Evolutionary conservation across 306 rosid genomes (phyloP).

Genomic region (Dryas alaskensis): DNA sequence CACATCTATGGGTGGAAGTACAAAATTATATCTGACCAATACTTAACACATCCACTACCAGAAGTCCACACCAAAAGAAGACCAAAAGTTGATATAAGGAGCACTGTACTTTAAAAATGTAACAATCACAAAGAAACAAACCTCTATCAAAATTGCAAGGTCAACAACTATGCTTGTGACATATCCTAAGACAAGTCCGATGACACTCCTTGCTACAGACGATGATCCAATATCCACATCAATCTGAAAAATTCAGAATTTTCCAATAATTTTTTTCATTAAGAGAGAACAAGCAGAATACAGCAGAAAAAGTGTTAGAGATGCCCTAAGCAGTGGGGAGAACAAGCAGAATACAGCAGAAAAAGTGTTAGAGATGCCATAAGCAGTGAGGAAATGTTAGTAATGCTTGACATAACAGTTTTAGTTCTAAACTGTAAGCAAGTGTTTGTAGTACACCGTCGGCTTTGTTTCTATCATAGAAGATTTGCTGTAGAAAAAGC

Average conservation of each 20-base stretch:
- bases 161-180: conserved; percentile 92
- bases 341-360: neutral
- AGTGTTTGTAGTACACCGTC: neutral
- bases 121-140: conserved; percentile 32
- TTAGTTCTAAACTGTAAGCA: neutral
- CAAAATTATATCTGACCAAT: neutral
- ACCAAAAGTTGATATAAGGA: conserved; percentile 13
- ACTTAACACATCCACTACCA: neutral
- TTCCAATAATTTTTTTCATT: conserved; percentile 7
- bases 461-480: neutral
- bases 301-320: neutral
- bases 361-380: neutral
- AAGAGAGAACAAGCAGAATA: neutral
- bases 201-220: conserved; percentile 84
- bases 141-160: conserved; percentile 94
- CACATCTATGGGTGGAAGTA: too few relatives aligned
- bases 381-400: neutral
- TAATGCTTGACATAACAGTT: neutral
- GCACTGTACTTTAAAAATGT: conserved; percentile 4
- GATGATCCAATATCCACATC: conserved; percentile 98
- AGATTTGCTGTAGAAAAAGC: neutral
- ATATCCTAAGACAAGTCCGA: conserved; percentile 91
- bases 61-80: conserved; percentile 1
- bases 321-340: neutral
- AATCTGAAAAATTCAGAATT: conserved; percentile 53